Evolutionary conservation across 345 rosid genomes (phyloP), one percentile per base, ranked within the genome.

Genomic region (Chamaenerion angustifolium): DNA sequence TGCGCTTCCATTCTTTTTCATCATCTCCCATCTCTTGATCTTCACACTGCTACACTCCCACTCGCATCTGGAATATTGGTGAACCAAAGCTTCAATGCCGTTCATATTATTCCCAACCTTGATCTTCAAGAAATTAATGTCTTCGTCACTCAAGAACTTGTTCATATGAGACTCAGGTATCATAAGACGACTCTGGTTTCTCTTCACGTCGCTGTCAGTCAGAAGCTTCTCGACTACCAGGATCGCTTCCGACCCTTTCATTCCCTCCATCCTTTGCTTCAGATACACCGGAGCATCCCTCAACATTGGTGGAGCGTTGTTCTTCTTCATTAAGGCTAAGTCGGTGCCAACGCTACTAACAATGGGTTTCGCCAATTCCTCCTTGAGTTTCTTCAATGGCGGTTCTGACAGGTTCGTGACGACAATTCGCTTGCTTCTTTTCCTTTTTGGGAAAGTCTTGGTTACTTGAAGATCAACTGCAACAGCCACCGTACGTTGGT

Each of bases 1-100:
- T 10, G 7, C 1, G 15, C 13, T 3, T 3, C 19, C 43, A 2
- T 41, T 19, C 12, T 4, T 11, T 7, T 51, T 51, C 43, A 1
- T 15, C 44, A 13, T 41, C 19, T 37, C 55, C 54, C 43, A 51
- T 17, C 43, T 51, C 54, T 31, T 54, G 0, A 41, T n/a, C 9
- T 21, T 13, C 41, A 45, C 16, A 0, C 3, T 15, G 13, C 42
- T 12, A 4, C 18, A 12, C 40, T 25, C 35, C 10, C 17, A 35
- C 0, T 21, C 25, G 4, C 0, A 21, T 21, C 4, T 4, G 2
- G 10, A 12, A 6, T 40, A 16, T 19, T 54, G 31, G 11, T 15
- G 18, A 16, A 19, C 31, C 18, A 21, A 9, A 6, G 31, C 15
- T 25, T 45, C 49, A 44, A 52, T 23, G 2, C 14, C 58, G 23